A percentile compares a stretch with the other conserved stretches of the same genome.
phyloP scores from a whole-genome alignment of 129 eudicot species.

The Flaveria linearis region DNA sequence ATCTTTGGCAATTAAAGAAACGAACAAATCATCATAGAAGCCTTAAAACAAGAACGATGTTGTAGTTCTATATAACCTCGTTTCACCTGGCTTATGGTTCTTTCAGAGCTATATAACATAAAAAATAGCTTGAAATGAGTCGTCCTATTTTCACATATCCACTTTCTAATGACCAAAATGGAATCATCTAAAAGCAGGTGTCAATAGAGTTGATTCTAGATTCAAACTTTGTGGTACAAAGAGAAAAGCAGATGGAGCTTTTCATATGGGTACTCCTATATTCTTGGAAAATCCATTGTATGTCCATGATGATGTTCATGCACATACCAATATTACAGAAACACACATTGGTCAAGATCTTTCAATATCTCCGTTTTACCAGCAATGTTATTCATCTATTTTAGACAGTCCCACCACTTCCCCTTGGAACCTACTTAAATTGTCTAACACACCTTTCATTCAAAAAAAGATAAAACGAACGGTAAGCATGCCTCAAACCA shows the following conservation, averaged over 20 bases:
- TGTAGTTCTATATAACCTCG: slow-evolving; percentile 37
- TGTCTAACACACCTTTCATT: slow-evolving; percentile 32
- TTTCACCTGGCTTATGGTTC: slow-evolving; percentile 40
- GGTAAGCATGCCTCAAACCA: slow-evolving; percentile 40
- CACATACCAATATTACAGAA: slow-evolving; percentile 24
- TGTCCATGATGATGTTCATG: slow-evolving; percentile 18
- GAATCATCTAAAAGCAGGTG: slow-evolving; percentile 24
- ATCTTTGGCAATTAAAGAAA: slow-evolving; percentile 16
- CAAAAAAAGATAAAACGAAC: slow-evolving; percentile 54
- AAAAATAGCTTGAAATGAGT: slow-evolving; percentile 35
- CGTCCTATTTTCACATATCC: slow-evolving; percentile 31
- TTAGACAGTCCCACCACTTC: slow-evolving; percentile 33
- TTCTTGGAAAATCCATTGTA: slow-evolving; percentile 25
- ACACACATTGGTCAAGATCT: slow-evolving; percentile 32
- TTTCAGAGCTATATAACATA: slow-evolving; percentile 48
- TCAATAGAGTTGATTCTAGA: slow-evolving; percentile 33
- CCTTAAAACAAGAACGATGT: slow-evolving; percentile 32
- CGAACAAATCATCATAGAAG: slow-evolving; percentile 5
- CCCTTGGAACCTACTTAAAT: slow-evolving; percentile 33
- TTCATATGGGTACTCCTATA: slow-evolving; percentile 23
- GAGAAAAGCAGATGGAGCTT: slow-evolving; percentile 34
- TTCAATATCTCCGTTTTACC: slow-evolving; percentile 24
- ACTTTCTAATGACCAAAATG: slow-evolving; percentile 33
- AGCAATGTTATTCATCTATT: slow-evolving; percentile 29
- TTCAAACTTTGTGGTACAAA: slow-evolving; percentile 29